Evolutionary conservation across 1,284 basidiomycete genomes (phyloP).

Genomic region (Fomes fomentarius): DNA sequence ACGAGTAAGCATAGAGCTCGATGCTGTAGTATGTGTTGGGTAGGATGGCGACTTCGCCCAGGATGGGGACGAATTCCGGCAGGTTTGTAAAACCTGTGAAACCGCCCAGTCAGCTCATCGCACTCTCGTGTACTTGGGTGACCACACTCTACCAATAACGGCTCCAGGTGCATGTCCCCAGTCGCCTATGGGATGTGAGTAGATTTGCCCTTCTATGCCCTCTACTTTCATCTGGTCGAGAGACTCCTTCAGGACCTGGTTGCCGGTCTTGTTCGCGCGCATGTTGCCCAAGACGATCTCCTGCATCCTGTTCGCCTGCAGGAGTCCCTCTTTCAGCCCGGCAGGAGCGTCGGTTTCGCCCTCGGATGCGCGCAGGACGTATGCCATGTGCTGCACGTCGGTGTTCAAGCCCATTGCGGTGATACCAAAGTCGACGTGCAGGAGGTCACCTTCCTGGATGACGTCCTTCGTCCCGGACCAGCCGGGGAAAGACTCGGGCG

Average conservation of each 20-base stretch:
- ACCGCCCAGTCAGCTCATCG: neutral
- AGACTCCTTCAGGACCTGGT: slow-evolving; percentile 45
- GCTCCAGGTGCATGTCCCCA: slow-evolving; percentile 59
- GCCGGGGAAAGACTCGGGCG: slow-evolving; percentile 46
- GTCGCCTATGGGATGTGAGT: slow-evolving; percentile 58
- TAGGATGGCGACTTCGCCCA: slow-evolving; percentile 48
- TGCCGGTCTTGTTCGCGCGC: slow-evolving; percentile 49
- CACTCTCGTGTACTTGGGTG: neutral
- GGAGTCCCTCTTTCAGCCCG: slow-evolving; percentile 47
- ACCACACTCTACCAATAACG: slow-evolving; percentile 45
- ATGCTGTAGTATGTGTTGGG: slow-evolving; percentile 54
- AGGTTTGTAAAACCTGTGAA: slow-evolving; percentile 48
- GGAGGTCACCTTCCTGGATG: slow-evolving; percentile 50
- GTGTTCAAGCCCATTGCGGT: slow-evolving; percentile 58
- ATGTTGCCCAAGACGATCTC: slow-evolving; percentile 50
- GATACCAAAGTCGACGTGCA: slow-evolving; percentile 60
- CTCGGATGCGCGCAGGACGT: slow-evolving; percentile 47
- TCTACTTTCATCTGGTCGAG: slow-evolving; percentile 46
- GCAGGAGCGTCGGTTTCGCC: slow-evolving; percentile 46
- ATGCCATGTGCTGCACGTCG: slow-evolving; percentile 59
- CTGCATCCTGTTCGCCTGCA: slow-evolving; percentile 53
- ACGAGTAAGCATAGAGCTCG: slow-evolving; percentile 53
- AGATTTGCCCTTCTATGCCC: slow-evolving; percentile 52
- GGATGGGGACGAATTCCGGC: slow-evolving; percentile 45
- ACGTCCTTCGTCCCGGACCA: slow-evolving; percentile 46